A percentile compares a stretch with the other conserved stretches of the same genome.
These are phyloP conservation scores for Sapria himalayana DNA, from an alignment of 345 rosid genomes.

Conservation along the genomic window DNA sequence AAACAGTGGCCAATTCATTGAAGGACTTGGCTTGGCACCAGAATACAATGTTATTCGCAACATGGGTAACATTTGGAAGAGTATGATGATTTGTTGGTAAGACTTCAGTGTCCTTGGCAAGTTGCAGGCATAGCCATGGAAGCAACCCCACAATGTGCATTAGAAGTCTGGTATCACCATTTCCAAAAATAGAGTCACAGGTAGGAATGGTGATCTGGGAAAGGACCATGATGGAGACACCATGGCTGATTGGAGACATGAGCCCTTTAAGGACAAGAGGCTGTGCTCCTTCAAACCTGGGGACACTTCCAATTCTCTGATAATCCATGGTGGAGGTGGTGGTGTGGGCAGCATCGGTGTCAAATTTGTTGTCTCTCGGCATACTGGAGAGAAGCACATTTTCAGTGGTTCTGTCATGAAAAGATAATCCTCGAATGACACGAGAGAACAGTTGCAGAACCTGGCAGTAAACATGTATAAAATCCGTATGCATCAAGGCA, in stretches of 20 bases:
- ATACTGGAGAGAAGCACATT: constrained; percentile 92
- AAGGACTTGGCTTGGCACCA: constrained; percentile 76
- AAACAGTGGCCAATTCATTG: constrained; percentile 56
- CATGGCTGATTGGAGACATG: constrained; percentile 79
- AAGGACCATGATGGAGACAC: constrained; percentile 71
- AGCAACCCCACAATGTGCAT: constrained; percentile 94
- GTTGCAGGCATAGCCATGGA: constrained; percentile 97
- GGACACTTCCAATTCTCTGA: constrained; percentile 58
- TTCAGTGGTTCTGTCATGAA: constrained; percentile 83
- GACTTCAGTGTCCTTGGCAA: constrained; percentile 33
- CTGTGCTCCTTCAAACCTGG: constrained; percentile 83
- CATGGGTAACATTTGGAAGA: constrained; percentile 74
- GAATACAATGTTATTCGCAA: constrained; percentile 48
- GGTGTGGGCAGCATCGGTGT: constrained; percentile 52
- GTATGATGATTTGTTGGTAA: constrained; percentile 64
- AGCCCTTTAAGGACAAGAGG: constrained; percentile 98
- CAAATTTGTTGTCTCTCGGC: no score
- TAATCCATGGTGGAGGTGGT: constrained; percentile 31
- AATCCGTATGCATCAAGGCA: constrained; percentile 99
- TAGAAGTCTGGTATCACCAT: constrained; percentile 73
- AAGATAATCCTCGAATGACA: constrained; percentile 69
- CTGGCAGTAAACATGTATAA: constrained; percentile 91
- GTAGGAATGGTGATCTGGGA: constrained; percentile 72
- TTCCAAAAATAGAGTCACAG: constrained; percentile 92
- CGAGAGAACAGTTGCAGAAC: constrained; percentile 93